Evolutionary conservation across 805 yeast genomes (phyloP), one percentile per base, ranked within the genome.

Genomic region (Naumovozyma baii): DNA sequence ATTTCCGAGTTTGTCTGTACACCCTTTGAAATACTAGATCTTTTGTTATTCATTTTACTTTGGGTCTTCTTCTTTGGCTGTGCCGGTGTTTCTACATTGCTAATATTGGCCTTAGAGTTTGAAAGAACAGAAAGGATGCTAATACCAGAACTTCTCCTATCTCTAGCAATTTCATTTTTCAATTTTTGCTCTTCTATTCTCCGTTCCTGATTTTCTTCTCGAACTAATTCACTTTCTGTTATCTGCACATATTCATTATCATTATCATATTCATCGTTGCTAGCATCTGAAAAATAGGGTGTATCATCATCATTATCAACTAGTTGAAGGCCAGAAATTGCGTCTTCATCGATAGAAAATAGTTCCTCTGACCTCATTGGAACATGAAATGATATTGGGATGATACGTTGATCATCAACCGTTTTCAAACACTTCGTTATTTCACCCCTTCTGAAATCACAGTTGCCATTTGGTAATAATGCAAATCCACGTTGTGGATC

Each of bases 401-500:
- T 97, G 49, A 92, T 76, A 19, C 74, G 64, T 39, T 74, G 70
- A 63, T 92, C 97, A 49, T 80, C 81, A 22, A 85, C 83, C n/a
- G 94, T 79, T 67, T 92, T 92, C 69, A 72, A 92, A 33, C 82
- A 76, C 53, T 76, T 78, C 42, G 85, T 70, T 32, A 92, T 77
- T 63, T 92, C 98, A 58, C 85, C 88, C 30, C 84, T 92, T 46
- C 75, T 74, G 30, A 86, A 73, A 50, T 80, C 80, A 8, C 88
- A 88, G 14, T 75, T 70, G 49, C 84, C 70, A 59, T 86, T 86
- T 39, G 98, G 97, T 10, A 90, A 76, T 36, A 82, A 73, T 0
- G 96, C 94, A 57, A 90, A 79, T 1, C 99, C 99, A 62, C 98
- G 82, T 69, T 92, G 98, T 2, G 98, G 92, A 26, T 85, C 94